A percentile compares a stretch with the other conserved stretches of the same genome.
These are phyloP conservation scores for Podila epicladia DNA, from an alignment of 192 early-diverging fungal species.

Conservation along the genomic window DNA sequence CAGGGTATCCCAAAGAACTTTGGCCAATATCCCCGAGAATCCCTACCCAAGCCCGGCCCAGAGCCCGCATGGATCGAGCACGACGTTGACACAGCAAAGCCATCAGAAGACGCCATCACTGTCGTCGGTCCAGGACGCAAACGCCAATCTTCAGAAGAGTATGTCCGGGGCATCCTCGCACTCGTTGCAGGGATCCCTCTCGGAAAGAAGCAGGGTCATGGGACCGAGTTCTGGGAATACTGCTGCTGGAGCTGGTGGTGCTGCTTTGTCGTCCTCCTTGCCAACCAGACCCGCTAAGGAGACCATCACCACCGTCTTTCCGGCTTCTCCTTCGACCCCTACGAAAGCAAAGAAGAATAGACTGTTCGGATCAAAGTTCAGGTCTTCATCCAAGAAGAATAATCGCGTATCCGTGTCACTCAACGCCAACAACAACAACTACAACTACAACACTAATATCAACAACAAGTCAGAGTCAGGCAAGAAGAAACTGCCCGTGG, in stretches of 20 bases:
- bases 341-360: conserved; percentile 22
- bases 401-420: conserved; percentile 20
- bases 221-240: conserved; percentile 38
- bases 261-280: conserved; percentile 35
- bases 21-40: conserved; percentile 1
- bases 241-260: conserved; percentile 44
- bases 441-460: not conserved
- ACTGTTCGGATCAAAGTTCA: conserved; percentile 25
- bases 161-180: conserved; percentile 28
- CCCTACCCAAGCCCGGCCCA: conserved; percentile 2
- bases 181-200: conserved; percentile 19
- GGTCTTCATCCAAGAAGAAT: conserved; percentile 14
- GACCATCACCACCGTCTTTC: too few relatives aligned
- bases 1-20: not conserved
- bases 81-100: conserved; percentile 3
- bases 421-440: not conserved
- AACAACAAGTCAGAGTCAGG: not conserved
- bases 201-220: conserved; percentile 15
- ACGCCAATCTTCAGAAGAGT: conserved; percentile 43
- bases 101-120: not conserved
- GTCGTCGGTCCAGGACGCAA: conserved; percentile 6
- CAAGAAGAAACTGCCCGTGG: conserved; percentile 17
- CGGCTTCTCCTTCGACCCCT: conserved; percentile 4
- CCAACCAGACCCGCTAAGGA: not conserved
- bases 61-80: not conserved